Evolutionary conservation across 1,284 basidiomycete genomes (phyloP).

Genomic region (Trichosporon faecale): DNA sequence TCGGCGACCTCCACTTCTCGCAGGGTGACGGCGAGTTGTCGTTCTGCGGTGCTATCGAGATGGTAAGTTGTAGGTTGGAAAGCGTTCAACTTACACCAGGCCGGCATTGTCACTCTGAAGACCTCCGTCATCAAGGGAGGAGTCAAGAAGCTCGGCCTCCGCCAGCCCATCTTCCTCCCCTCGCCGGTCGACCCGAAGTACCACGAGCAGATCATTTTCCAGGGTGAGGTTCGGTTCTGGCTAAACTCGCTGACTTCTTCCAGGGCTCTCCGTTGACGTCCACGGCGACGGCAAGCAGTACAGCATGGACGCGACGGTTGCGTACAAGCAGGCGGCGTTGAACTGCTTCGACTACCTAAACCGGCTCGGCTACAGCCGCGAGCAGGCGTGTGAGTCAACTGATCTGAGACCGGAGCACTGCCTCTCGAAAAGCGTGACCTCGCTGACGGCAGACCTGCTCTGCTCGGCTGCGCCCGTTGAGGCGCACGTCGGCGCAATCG

Average conservation of each 20-base stretch:
- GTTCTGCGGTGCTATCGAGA: constrained; percentile 20
- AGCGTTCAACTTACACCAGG: not conserved
- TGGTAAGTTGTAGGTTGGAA: constrained; percentile 61
- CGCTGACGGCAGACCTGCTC: constrained; percentile 58
- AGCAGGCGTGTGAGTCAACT: constrained; percentile 61
- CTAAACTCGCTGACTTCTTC: not conserved
- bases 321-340: constrained; percentile 72
- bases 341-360: constrained; percentile 69
- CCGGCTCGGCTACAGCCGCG: constrained; percentile 50
- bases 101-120: constrained; percentile 16
- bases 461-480: constrained; percentile 73
- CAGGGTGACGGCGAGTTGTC: constrained; percentile 68
- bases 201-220: constrained; percentile 20
- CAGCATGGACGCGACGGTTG: constrained; percentile 20
- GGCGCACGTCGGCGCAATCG: constrained; percentile 65
- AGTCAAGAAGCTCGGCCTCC: constrained; percentile 16
- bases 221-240: constrained; percentile 10
- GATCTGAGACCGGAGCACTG: not conserved
- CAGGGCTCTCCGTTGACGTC: constrained; percentile 13
- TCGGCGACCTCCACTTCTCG: constrained; percentile 74
- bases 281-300: constrained; percentile 22
- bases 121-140: constrained; percentile 14
- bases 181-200: constrained; percentile 25
- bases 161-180: constrained; percentile 21
- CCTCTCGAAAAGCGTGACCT: not conserved